Percentiles rank a stretch among this genome's conserved stretches.
Conservation (phyloP, 139 green algal genomes). For the Micractinium conductrix region DNA sequence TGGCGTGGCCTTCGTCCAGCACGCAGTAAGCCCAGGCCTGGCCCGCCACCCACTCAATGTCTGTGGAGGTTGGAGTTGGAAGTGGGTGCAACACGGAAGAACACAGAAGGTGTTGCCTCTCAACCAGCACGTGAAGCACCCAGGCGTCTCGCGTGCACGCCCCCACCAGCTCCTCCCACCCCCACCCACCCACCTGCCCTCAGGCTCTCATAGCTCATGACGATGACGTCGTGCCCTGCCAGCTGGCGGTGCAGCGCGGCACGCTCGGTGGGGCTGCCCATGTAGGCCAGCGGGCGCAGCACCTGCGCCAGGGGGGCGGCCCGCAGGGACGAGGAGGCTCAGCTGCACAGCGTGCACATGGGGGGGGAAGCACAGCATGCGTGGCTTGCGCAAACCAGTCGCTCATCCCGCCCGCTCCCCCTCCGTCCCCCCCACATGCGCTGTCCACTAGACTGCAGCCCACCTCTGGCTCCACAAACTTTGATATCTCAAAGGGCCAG, state of each 20-base stretch:
- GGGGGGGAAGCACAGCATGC: too few species aligned
- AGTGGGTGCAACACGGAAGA: not conserved
- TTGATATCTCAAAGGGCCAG: slow-evolving; percentile 90
- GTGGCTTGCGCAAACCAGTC: too few species aligned
- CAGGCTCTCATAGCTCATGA: slow-evolving; percentile 93
- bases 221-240: slow-evolving; percentile 64
- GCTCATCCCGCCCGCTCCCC: too few species aligned
- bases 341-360: too few species aligned
- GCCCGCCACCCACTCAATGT: slow-evolving; percentile 76
- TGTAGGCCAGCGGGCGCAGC: slow-evolving; percentile 73
- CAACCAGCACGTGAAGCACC: not conserved
- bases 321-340: too few species aligned
- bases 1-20: slow-evolving; percentile 97
- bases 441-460: too few species aligned
- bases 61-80: slow-evolving; percentile 31
- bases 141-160: not conserved
- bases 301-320: too few species aligned
- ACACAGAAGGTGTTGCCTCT: not conserved
- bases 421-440: too few species aligned
- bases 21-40: slow-evolving; percentile 88
- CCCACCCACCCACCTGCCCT: slow-evolving; percentile 31
- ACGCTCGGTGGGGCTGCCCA: slow-evolving; percentile 65
- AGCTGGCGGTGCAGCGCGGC: slow-evolving; percentile 39
- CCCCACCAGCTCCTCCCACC: too few species aligned
- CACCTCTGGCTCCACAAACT: slow-evolving; percentile 70